These are phyloP conservation scores for Parasarocladium wereldwijsianum DNA, from an alignment of 2,329 filamentous ascomycete species.

Conservation along the genomic window DNA sequence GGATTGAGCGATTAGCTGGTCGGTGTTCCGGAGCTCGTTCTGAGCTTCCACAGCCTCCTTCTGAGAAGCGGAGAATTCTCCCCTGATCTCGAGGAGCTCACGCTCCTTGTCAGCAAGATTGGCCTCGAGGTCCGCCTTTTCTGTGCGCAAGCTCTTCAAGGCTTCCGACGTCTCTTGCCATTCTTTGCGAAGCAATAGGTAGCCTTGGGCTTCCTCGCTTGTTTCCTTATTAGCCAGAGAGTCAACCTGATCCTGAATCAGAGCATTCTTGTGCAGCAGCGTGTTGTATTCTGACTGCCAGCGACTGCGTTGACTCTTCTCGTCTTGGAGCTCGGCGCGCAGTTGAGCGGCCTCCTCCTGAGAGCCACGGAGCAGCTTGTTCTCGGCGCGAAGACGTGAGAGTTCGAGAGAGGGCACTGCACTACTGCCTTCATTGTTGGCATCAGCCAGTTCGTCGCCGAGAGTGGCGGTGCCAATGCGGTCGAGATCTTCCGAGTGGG, in stretches of 20 bases:
- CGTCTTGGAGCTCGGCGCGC: conserved; percentile 39
- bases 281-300: conserved; percentile 41
- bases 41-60: conserved; percentile 40
- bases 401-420: conserved; percentile 34
- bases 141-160: conserved; percentile 28
- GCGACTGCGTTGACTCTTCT: conserved; percentile 31
- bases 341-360: conserved; percentile 39
- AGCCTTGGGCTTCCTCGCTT: conserved; percentile 37
- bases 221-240: conserved; percentile 34
- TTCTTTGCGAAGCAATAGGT: conserved; percentile 34
- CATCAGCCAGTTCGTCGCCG: conserved; percentile 44
- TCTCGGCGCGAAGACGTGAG: conserved; percentile 46
- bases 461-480: conserved; percentile 25
- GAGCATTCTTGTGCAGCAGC: conserved; percentile 41
- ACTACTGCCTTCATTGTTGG: conserved; percentile 20
- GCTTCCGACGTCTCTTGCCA: conserved; percentile 30
- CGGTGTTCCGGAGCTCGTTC: conserved; percentile 42
- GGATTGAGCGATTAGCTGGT: conserved; percentile 42
- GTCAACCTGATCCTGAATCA: conserved; percentile 42
- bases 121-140: conserved; percentile 27
- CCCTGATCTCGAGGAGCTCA: conserved; percentile 34
- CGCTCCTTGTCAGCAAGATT: conserved; percentile 38
- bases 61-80: conserved; percentile 38
- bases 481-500: neutral
- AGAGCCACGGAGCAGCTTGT: conserved; percentile 39